Conservation (phyloP, 1,284 basidiomycete genomes). For the Marasmius oreades region DNA sequence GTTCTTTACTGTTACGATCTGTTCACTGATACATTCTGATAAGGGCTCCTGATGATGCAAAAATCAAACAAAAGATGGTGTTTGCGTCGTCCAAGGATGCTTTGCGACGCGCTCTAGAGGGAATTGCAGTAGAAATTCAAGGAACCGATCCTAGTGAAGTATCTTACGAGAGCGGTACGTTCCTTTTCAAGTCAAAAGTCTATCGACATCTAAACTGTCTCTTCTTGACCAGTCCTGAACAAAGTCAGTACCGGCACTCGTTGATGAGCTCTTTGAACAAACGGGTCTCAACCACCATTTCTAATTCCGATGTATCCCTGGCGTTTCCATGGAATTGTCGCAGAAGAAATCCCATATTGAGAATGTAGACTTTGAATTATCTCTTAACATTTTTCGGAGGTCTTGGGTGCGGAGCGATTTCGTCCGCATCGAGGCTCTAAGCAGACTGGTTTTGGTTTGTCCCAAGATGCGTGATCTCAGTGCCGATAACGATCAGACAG, state of each 20-base stretch:
- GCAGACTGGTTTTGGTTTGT: too few species aligned
- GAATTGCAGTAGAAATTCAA: conserved; percentile 81
- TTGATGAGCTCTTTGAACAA: background rate
- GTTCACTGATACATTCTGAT: conserved; percentile 18
- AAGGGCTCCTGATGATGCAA: conserved; percentile 88
- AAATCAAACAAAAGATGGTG: conserved; percentile 94
- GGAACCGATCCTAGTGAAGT: conserved; percentile 84
- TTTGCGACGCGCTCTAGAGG: conserved; percentile 69
- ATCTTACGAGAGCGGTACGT: conserved; percentile 72
- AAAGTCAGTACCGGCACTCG: conserved; percentile 23
- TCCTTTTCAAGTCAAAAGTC: background rate
- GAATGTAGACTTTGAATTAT: too few species aligned
- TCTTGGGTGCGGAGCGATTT: too few species aligned
- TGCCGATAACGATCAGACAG: too few species aligned
- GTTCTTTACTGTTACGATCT: background rate
- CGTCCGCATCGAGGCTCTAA: too few species aligned
- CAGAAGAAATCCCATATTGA: background rate
- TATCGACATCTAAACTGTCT: background rate
- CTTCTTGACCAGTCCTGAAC: conserved; percentile 23
- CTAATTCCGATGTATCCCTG: background rate
- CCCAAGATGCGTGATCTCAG: too few species aligned
- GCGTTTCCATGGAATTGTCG: background rate
- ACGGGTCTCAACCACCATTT: background rate
- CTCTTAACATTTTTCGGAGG: too few species aligned
- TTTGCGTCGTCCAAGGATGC: conserved; percentile 92